A percentile compares a stretch with the other conserved stretches of the same genome.
phyloP scores from a whole-genome alignment of 1,284 basidiomycete species.

The Termitomyces sp. region DNA sequence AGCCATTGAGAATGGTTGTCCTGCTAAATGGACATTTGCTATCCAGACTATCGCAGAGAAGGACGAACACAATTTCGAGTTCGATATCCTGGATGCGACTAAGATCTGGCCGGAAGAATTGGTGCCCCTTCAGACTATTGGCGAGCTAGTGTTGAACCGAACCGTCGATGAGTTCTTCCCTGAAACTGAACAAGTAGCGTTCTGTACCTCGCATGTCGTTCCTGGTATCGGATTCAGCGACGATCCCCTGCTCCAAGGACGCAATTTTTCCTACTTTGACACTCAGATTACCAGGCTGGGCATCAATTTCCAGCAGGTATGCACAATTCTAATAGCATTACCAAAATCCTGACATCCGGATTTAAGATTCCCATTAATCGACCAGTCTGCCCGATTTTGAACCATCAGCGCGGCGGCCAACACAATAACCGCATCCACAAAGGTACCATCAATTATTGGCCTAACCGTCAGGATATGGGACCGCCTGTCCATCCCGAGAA shows the following conservation, averaged over 20 bases:
- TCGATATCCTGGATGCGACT: conserved; percentile 82
- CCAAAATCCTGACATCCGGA: conserved; percentile 14
- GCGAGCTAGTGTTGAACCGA: conserved; percentile 69
- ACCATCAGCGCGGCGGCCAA: conserved; percentile 66
- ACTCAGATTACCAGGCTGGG: conserved; percentile 76
- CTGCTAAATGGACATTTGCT: conserved; percentile 72
- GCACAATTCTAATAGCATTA: conserved; percentile 1
- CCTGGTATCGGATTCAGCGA: conserved; percentile 80
- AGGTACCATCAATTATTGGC: conserved; percentile 67
- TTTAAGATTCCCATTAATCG: conserved; percentile 73
- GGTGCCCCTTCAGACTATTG: conserved; percentile 71
- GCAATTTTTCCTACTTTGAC: conserved; percentile 83
- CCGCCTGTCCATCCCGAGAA: conserved; percentile 41
- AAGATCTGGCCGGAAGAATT: conserved; percentile 81
- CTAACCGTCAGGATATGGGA: conserved; percentile 59
- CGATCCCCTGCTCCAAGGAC: conserved; percentile 78
- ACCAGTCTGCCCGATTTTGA: conserved; percentile 76
- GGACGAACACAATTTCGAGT: conserved; percentile 70
- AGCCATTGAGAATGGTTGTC: conserved; percentile 65
- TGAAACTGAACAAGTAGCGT: conserved; percentile 79
- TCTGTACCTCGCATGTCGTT: conserved; percentile 78
- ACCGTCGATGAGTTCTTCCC: conserved; percentile 74
- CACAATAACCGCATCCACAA: conserved; percentile 55
- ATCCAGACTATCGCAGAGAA: conserved; percentile 70
- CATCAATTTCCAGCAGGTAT: conserved; percentile 65